Evolutionary conservation across 805 yeast genomes (phyloP).

Genomic region (Lipomyces sp.): DNA sequence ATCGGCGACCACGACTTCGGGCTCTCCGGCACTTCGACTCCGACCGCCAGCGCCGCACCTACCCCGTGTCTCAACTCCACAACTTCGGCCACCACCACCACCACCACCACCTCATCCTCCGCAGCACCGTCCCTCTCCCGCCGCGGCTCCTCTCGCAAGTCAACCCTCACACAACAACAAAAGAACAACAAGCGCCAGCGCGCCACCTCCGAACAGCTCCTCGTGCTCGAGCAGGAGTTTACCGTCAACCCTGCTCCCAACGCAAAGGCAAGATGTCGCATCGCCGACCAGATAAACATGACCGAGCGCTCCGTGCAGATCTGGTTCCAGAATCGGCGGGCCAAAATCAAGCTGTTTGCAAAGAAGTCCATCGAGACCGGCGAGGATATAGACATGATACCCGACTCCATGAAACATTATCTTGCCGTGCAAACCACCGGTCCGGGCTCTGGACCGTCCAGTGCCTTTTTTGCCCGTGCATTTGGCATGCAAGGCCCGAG

Average conservation of each 20-base stretch:
- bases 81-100: neutral
- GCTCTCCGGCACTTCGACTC: neutral
- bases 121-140: slow-evolving; percentile 8
- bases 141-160: slow-evolving; percentile 15
- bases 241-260: slow-evolving; percentile 67
- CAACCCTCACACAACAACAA: slow-evolving; percentile 37
- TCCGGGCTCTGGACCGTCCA: slow-evolving; percentile 13
- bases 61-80: neutral
- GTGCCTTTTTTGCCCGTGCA: slow-evolving; percentile 23
- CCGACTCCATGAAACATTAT: slow-evolving; percentile 27
- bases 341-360: slow-evolving; percentile 26
- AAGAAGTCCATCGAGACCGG: slow-evolving; percentile 28
- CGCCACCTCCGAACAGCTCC: slow-evolving; percentile 78
- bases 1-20: slow-evolving; percentile 5
- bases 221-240: slow-evolving; percentile 64
- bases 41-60: neutral
- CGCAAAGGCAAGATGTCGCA: slow-evolving; percentile 40
- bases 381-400: slow-evolving; percentile 24
- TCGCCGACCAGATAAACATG: slow-evolving; percentile 73
- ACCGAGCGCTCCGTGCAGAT: slow-evolving; percentile 85
- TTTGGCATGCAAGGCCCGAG: slow-evolving; percentile 8
- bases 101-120: slow-evolving; percentile 3
- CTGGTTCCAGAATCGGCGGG: slow-evolving; percentile 76
- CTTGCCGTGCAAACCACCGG: slow-evolving; percentile 21
- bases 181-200: slow-evolving; percentile 54